phyloP scores from a whole-genome alignment of 2,329 filamentous ascomycete species.

The Fusarium pseudograminearum region DNA sequence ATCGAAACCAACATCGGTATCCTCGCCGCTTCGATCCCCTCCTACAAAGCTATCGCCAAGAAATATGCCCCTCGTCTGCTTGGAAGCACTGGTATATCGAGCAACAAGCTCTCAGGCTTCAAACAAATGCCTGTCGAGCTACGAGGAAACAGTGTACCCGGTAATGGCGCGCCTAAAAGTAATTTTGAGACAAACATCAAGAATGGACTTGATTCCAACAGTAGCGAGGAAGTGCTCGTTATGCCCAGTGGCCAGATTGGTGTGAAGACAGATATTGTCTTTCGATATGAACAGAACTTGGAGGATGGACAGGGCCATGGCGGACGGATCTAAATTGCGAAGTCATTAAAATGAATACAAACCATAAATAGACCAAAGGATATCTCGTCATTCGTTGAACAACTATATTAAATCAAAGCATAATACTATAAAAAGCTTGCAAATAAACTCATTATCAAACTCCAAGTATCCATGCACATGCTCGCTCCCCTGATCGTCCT shows the following conservation, averaged over 20 bases:
- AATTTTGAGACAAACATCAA: constrained; percentile 25
- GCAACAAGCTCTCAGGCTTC: constrained; percentile 30
- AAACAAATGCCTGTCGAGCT: constrained; percentile 37
- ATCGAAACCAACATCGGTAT: constrained; percentile 38
- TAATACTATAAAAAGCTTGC: too few relatives aligned
- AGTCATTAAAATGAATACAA: accelerated
- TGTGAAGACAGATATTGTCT: constrained; percentile 29
- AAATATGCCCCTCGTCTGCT: constrained; percentile 33
- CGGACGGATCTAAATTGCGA: neutral
- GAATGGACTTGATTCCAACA: constrained; percentile 18
- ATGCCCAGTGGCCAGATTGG: constrained; percentile 24
- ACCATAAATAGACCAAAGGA: neutral
- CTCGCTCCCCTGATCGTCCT: too few relatives aligned
- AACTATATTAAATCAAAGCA: neutral
- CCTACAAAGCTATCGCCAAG: constrained; percentile 35
- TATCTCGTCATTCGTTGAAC: neutral
- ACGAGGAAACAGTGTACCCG: neutral
- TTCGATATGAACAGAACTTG: constrained; percentile 11
- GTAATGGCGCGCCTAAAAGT: neutral
- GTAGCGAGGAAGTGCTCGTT: constrained; percentile 28
- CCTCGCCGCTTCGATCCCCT: constrained; percentile 33
- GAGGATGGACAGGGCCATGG: neutral
- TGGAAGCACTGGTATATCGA: constrained; percentile 30
- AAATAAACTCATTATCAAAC: too few relatives aligned
- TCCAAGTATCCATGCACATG: neutral